A percentile compares a stretch with the other conserved stretches of the same genome.
phyloP scores from a whole-genome alignment of 106 monocot genomes.

The Posidonia australis region DNA sequence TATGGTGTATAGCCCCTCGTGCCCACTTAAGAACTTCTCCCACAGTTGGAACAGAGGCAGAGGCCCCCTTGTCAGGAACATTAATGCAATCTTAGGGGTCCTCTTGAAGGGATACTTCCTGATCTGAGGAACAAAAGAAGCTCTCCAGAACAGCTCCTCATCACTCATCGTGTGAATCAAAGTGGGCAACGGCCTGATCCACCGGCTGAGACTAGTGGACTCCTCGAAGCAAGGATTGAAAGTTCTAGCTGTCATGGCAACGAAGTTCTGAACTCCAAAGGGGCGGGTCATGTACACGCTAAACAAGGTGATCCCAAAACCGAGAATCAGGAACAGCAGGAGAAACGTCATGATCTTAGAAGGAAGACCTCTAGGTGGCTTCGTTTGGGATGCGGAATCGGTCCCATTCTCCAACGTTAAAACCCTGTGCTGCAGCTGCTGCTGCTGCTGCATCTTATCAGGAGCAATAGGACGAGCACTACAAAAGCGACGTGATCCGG shows the following conservation, averaged over 20 bases:
- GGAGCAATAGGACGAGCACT: too few relatives aligned
- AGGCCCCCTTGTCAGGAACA: slow-evolving; percentile 52
- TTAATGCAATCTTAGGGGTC: slow-evolving; percentile 56
- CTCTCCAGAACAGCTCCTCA: slow-evolving; percentile 54
- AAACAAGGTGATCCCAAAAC: slow-evolving; percentile 30
- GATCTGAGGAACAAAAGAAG: slow-evolving; percentile 36
- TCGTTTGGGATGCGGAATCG: slow-evolving; percentile 7
- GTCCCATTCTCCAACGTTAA: slow-evolving; percentile 23
- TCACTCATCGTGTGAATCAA: slow-evolving; percentile 51
- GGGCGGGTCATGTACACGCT: slow-evolving; percentile 31
- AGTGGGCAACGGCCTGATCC: slow-evolving; percentile 28
- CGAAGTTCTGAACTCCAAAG: slow-evolving; percentile 4
- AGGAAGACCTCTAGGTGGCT: slow-evolving; percentile 12
- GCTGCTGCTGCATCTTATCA: slow-evolving; percentile 2
- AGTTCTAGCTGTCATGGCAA: not conserved
- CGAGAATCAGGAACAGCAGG: slow-evolving; percentile 28
- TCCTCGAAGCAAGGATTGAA: slow-evolving; percentile 23
- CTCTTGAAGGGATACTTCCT: slow-evolving; percentile 46
- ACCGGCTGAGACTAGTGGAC: slow-evolving; percentile 15
- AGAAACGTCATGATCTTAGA: slow-evolving; percentile 20
- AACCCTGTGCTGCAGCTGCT: slow-evolving; percentile 14
- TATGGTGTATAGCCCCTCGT: slow-evolving; percentile 40
- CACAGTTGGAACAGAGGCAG: slow-evolving; percentile 54
- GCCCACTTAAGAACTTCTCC: slow-evolving; percentile 47
- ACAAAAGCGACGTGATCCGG: not conserved